Conservation (phyloP, 345 rosid genomes). For the Pseudoturritis turrita region DNA sequence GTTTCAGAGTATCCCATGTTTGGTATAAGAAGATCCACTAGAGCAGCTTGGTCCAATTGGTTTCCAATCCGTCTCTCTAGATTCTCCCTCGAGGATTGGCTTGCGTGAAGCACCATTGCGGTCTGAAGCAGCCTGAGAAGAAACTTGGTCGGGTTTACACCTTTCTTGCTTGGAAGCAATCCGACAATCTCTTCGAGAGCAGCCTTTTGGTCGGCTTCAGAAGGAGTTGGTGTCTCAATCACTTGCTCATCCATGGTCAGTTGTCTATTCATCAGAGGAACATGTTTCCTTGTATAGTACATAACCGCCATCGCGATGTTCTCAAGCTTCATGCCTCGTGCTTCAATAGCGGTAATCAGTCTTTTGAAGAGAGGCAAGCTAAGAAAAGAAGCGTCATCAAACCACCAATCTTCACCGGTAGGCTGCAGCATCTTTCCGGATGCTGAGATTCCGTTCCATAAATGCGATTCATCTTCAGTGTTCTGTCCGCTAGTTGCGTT, state of each 20-base stretch:
- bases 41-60: constrained; percentile 58
- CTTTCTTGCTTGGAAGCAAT: constrained; percentile 55
- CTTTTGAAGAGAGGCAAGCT: constrained; percentile 48
- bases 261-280: constrained; percentile 54
- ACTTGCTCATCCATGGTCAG: constrained; percentile 35
- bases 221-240: constrained; percentile 24
- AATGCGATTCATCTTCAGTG: constrained; percentile 23
- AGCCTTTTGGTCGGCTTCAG: constrained; percentile 48
- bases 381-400: constrained; percentile 54
- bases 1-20: constrained; percentile 56
- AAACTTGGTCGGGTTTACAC: constrained; percentile 53
- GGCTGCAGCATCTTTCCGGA: constrained; percentile 40
- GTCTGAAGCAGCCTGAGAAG: constrained; percentile 61
- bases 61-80: constrained; percentile 56
- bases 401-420: constrained; percentile 75
- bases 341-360: constrained; percentile 43
- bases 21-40: constrained; percentile 63
- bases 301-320: constrained; percentile 46
- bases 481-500: background rate
- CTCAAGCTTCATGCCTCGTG: constrained; percentile 55
- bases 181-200: constrained; percentile 58
- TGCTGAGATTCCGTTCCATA: constrained; percentile 65
- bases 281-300: constrained; percentile 53
- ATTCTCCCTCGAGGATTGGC: constrained; percentile 47
- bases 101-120: constrained; percentile 50